Evolutionary conservation across 129 eudicot species (phyloP).

Genomic region (Sambucus nigra): DNA sequence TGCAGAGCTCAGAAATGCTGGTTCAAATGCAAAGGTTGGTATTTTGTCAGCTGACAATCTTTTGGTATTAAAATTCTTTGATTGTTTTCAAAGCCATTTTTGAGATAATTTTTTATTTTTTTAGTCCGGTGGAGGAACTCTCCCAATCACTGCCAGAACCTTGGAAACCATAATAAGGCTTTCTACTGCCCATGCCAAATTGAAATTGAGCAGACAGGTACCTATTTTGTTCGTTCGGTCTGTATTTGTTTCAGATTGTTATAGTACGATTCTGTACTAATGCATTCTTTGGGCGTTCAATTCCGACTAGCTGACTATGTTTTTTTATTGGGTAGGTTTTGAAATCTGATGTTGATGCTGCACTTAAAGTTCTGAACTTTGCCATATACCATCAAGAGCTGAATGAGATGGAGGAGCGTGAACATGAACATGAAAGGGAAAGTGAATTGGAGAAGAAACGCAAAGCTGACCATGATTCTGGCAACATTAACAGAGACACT

Average conservation of each 20-base stretch:
- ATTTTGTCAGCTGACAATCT: constrained; percentile 2
- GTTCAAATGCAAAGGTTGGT: constrained; percentile 69
- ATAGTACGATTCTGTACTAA: neutral
- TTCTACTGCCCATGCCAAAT: constrained; percentile 97
- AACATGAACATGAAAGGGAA: constrained; percentile 50
- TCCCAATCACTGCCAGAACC: constrained; percentile 99
- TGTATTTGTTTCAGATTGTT: neutral
- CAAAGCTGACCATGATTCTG: constrained; percentile 30
- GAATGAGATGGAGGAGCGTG: constrained; percentile 94
- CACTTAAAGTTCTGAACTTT: constrained; percentile 87
- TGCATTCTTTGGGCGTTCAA: neutral
- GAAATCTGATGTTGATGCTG: constrained; percentile 87
- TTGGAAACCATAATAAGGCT: constrained; percentile 91
- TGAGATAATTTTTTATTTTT: constrained; percentile 2
- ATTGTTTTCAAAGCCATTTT: neutral
- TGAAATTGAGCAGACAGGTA: constrained; percentile 88
- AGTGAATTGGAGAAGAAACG: constrained; percentile 43
- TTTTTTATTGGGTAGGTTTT: constrained; percentile 34
- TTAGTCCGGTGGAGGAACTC: constrained; percentile 86
- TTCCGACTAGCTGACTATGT: neutral
- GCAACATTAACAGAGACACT: constrained; percentile 14
- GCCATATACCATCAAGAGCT: constrained; percentile 95
- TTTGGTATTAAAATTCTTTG: neutral
- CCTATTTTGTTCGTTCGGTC: neutral
- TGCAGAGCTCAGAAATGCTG: constrained; percentile 91